Percentiles rank a stretch among this genome's conserved stretches.
Evolutionary conservation across 2,329 filamentous ascomycete species (phyloP).

Genomic region (Alternaria gaisen): DNA sequence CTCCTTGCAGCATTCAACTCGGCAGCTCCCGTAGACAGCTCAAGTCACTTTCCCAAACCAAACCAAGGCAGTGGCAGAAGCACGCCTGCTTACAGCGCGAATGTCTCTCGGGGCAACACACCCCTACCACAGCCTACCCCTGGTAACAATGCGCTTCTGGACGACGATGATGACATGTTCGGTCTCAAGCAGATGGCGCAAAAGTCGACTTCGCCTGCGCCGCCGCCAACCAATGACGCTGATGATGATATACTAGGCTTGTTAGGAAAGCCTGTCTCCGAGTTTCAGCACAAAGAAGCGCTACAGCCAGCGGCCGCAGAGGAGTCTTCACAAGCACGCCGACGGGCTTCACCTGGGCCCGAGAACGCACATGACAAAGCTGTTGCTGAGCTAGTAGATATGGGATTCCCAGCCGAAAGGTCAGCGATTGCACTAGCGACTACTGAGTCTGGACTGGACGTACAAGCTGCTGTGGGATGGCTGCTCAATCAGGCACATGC

Average conservation of each 20-base stretch:
- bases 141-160: slow-evolving; percentile 51
- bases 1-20: slow-evolving; percentile 69
- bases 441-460: slow-evolving; percentile 79
- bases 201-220: slow-evolving; percentile 40
- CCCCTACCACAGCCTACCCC: slow-evolving; percentile 33
- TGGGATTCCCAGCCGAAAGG: slow-evolving; percentile 89
- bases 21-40: slow-evolving; percentile 66
- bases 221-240: slow-evolving; percentile 27
- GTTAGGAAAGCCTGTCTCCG: slow-evolving; percentile 66
- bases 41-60: slow-evolving; percentile 65
- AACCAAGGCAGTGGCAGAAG: slow-evolving; percentile 51
- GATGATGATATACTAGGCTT: slow-evolving; percentile 72
- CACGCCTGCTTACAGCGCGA: slow-evolving; percentile 48
- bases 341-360: slow-evolving; percentile 32
- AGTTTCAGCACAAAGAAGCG: slow-evolving; percentile 53
- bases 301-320: slow-evolving; percentile 17
- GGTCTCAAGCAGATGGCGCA: slow-evolving; percentile 73
- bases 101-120: slow-evolving; percentile 40
- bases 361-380: slow-evolving; percentile 74
- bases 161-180: slow-evolving; percentile 86
- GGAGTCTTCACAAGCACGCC: slow-evolving; percentile 14
- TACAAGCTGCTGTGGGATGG: slow-evolving; percentile 88
- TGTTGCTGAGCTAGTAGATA: slow-evolving; percentile 89
- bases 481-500: slow-evolving; percentile 90
- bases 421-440: slow-evolving; percentile 81